A percentile compares a stretch with the other conserved stretches of the same genome.
Conservation (phyloP, 129 eudicot genomes). For the Erigeron canadensis region DNA sequence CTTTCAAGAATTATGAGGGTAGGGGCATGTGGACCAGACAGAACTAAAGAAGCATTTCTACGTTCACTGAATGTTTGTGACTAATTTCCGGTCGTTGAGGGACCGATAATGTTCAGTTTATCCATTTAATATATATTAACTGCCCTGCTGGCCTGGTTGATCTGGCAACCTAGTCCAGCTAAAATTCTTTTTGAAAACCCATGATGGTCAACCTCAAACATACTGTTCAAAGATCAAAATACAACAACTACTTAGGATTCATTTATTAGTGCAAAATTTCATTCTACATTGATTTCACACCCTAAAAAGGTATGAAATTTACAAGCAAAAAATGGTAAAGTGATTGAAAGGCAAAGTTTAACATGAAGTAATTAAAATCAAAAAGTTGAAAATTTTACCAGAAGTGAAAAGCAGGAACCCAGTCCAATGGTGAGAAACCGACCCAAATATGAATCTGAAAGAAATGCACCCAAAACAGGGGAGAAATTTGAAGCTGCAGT, state of each 20-base stretch:
- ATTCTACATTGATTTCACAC: background rate
- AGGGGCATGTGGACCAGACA: constrained; percentile 39
- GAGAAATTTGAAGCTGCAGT: constrained; percentile 79
- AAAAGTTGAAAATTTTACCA: constrained; percentile 32
- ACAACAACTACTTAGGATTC: constrained; percentile 21
- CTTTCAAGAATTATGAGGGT: constrained; percentile 27
- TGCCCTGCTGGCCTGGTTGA: constrained; percentile 21
- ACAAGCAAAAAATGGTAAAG: background rate
- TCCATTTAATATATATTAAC: constrained; percentile 8
- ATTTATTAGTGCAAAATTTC: constrained; percentile 30
- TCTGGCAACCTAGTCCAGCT: constrained; percentile 26
- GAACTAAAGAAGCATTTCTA: constrained; percentile 15
- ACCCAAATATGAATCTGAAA: constrained; percentile 82
- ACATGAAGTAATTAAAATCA: background rate
- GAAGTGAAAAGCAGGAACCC: constrained; percentile 54
- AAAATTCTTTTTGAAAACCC: constrained; percentile 36
- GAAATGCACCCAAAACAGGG: constrained; percentile 79
- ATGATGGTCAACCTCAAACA: constrained; percentile 30
- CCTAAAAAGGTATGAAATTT: constrained; percentile 1
- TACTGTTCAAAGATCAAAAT: constrained; percentile 27
- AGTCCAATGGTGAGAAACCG: constrained; percentile 70
- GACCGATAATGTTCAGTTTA: no score
- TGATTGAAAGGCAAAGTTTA: no score
- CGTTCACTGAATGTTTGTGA: constrained; percentile 27
- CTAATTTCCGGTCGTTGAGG: background rate